phyloP scores from a whole-genome alignment of 441 rosid species.

The Isatis lusitanica region DNA sequence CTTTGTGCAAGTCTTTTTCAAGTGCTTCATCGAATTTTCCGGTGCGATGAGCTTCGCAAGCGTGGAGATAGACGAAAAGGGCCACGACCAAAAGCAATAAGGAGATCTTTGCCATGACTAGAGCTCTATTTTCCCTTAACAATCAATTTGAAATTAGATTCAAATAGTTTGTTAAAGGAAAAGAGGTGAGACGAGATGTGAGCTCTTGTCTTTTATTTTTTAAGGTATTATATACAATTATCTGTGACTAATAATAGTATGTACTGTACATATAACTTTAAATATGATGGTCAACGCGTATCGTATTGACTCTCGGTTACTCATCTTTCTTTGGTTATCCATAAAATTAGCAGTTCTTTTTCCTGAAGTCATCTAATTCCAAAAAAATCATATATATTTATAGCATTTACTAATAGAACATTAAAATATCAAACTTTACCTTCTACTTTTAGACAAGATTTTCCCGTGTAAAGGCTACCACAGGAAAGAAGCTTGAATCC shows the following conservation, averaged over 20 bases:
- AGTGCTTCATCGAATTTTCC: not conserved
- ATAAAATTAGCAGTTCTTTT: not conserved
- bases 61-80: slow-evolving; percentile 25
- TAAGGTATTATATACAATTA: not conserved
- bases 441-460: slow-evolving; percentile 16
- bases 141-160: slow-evolving; percentile 29
- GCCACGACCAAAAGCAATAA: slow-evolving; percentile 17
- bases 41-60: slow-evolving; percentile 19
- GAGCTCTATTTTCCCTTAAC: slow-evolving; percentile 30
- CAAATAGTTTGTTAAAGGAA: slow-evolving; percentile 31
- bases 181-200: slow-evolving; percentile 21
- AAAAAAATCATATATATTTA: not conserved
- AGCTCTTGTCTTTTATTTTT: not conserved
- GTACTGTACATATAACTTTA: not conserved
- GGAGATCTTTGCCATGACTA: slow-evolving; percentile 36
- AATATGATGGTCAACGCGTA: slow-evolving; percentile 13
- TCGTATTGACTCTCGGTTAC: not conserved
- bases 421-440: not conserved
- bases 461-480: not conserved
- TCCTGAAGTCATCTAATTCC: not conserved
- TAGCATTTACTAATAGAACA: not conserved
- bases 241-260: slow-evolving; percentile 21
- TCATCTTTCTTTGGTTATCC: slow-evolving; percentile 21
- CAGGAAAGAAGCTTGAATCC: slow-evolving; percentile 4
- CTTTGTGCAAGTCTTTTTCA: slow-evolving; percentile 22